phyloP scores from a whole-genome alignment of 805 yeast genomes.

The Lachancea nothofagi region DNA sequence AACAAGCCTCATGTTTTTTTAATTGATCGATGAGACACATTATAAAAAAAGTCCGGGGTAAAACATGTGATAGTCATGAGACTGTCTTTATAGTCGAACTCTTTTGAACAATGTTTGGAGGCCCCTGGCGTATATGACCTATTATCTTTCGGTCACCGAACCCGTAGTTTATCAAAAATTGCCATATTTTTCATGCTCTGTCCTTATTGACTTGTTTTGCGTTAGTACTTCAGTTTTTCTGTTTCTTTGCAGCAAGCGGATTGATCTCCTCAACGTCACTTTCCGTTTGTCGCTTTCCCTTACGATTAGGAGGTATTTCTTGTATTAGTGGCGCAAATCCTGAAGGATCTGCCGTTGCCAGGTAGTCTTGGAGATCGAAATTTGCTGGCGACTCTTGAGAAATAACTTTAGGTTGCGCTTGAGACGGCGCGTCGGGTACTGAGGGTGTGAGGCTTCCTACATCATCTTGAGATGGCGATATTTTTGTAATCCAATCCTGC shows the following conservation, averaged over 20 bases:
- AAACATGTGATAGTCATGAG: neutral
- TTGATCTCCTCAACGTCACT: conserved; percentile 3
- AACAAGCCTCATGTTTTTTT: neutral
- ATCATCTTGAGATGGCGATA: conserved; percentile 10
- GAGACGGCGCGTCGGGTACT: conserved; percentile 5
- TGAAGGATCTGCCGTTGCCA: conserved; percentile 6
- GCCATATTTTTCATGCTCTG: too few species aligned
- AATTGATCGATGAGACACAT: neutral
- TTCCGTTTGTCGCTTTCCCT: neutral
- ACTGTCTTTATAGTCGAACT: neutral
- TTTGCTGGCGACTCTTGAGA: conserved; percentile 4
- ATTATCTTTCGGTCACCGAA: too few species aligned
- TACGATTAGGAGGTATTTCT: conserved; percentile 2
- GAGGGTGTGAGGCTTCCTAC: conserved; percentile 2
- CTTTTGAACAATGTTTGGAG: too few species aligned
- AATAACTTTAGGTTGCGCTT: neutral
- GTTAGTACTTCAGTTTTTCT: neutral
- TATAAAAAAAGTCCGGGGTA: conserved; percentile 1
- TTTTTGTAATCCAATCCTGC: conserved; percentile 25
- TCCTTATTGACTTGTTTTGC: neutral
- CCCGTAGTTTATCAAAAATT: too few species aligned
- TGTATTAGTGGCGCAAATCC: conserved; percentile 8
- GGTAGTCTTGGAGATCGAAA: conserved; percentile 19
- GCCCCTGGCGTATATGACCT: too few species aligned
- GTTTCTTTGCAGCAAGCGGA: conserved; percentile 2